Base-by-base conservation (phyloP, 768 basidiomycete species). In the Chiua virens region DNA sequence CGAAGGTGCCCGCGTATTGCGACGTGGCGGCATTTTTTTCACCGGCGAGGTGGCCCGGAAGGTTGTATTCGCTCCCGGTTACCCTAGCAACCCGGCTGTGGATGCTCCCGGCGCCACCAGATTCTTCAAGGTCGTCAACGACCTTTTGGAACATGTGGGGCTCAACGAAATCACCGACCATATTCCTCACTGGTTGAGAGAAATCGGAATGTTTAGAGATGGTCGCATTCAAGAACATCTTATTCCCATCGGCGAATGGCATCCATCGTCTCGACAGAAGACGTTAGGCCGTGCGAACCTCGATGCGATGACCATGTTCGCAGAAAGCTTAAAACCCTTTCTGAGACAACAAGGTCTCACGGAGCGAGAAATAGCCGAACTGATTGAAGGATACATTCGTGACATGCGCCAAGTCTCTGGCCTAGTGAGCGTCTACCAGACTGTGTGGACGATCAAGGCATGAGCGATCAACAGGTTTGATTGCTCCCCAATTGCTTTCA, bases 21-120 rank as follows among this genome's bases (percentile, higher is more conserved):
- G 81, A 40, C 80, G 81, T 5, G 83, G 83, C n/a, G 89, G 89
- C 1, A 67, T 91, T 14, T 85, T 89, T 63, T 54, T 86, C 8
- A 83, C 83, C 2, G 76, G 76, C 37, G 88, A 90, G 68, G 81
- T 84, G 75, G 73, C 70, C 32, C 71, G 75, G 22, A 69, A 62
- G 32, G 73, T 79, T 0, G 49, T 63, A 5, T 72, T 81, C 61
- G 72, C 70, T 36, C 72, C 75, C 8, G 52, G 51, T 43, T 65
- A 59, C 59, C 57, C 61, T 41, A 57, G 59, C 45, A 60, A 45
- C 53, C 62, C 39, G 17, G 57, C 56, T 20, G 62, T 50, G 54
- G 70, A 51, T 38, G 67, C 37, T 39, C 68, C 53, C 8, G 59
- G 54, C 17, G 63, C 71, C 3, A 54, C 47, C 27, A 54, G 58